Evolutionary conservation across 495 filamentous ascomycete genomes (phyloP), one percentile per base, ranked within the genome.

Genomic region (Penicillium atrosanguineum): DNA sequence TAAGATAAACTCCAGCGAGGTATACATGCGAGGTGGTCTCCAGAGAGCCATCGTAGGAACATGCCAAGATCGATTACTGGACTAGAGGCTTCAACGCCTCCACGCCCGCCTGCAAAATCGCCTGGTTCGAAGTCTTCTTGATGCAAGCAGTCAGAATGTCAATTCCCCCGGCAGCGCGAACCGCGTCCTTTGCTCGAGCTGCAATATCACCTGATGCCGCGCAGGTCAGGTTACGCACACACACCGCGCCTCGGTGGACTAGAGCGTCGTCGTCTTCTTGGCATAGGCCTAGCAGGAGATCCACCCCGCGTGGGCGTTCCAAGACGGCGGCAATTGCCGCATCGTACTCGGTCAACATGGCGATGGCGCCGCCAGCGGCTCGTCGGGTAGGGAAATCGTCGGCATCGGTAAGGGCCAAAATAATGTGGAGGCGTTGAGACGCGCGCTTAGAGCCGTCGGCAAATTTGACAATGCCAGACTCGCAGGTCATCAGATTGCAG

Each of bases 301-400:
- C 79, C 7, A 89, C 76, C 0, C 90, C 89, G 12, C 86, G 73
- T 21, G 91, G 81, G 40, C 83, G 77, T 37, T 81, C 81, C 53
- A 93, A 55, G 23, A 97, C 74, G 2, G 78, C 85, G 26, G 81
- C 75, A 15, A 92, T 86, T 0, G 85, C 84, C 1, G 76, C 79
- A 54, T 93, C 89, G 58, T 83, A 91, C 44, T 86, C 84, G 0
- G 89, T 89, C 52, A 98, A 63, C 73, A 86, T 87, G 14, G 94
- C 94, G 46, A 98, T 64, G 0, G 89, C 93, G 0, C 94, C 94
- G 9, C 91, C 93, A 4, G 94, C 91, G 0, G 91, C 94, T 50
- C 83, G 81, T 43, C 93, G 75, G 6, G 93, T 95, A 9, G 79
- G 83, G 25, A 79, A 65, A 60, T 96, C 91, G 49, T 96, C 87